Conservation (phyloP, 306 rosid species). For the Citrullus colocynthis region DNA sequence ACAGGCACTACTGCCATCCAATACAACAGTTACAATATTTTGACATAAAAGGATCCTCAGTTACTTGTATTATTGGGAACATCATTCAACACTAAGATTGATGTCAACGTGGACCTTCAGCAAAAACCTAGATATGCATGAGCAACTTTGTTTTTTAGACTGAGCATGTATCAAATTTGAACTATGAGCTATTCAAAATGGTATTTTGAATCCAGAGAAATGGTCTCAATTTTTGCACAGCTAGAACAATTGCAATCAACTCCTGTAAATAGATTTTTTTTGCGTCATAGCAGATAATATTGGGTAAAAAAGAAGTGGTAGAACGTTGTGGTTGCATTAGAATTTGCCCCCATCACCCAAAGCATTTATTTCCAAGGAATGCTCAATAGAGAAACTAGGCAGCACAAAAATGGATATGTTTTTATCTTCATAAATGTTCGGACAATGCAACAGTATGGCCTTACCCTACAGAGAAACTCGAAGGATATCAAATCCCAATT, state of each 20-base stretch:
- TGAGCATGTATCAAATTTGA: too few relatives aligned
- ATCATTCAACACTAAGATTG: neutral
- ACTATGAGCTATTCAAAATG: too few relatives aligned
- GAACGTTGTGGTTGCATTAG: neutral
- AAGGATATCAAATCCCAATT: too few relatives aligned
- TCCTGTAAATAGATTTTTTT: neutral
- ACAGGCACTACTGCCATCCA: neutral
- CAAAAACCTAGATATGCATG: neutral
- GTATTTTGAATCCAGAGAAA: too few relatives aligned
- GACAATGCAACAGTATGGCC: too few relatives aligned
- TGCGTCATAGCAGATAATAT: neutral
- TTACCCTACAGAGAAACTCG: too few relatives aligned
- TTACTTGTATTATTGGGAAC: neutral
- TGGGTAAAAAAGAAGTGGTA: neutral
- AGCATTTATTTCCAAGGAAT: too few relatives aligned
- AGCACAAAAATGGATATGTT: neutral
- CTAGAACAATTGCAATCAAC: neutral
- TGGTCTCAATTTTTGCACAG: neutral
- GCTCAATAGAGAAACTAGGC: neutral
- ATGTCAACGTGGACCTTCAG: neutral
- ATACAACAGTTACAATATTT: neutral
- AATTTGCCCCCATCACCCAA: neutral
- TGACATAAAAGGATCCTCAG: neutral
- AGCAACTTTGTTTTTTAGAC: neutral
- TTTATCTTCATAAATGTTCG: too few relatives aligned